phyloP scores from a whole-genome alignment of 1,139 yeast genomes.

The Debaryomyces subglobosus region DNA sequence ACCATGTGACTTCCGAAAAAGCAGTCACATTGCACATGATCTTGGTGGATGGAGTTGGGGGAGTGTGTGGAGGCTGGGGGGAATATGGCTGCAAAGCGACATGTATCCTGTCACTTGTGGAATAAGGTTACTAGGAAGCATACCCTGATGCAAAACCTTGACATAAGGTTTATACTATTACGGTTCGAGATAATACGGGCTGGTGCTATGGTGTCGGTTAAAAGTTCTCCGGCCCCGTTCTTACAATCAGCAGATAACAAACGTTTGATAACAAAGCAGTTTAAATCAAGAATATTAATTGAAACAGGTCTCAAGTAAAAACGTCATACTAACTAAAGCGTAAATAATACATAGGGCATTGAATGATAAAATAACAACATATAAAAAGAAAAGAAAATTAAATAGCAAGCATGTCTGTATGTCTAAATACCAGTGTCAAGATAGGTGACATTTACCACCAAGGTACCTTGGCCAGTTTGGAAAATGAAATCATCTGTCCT shows the following conservation, averaged over 20 bases:
- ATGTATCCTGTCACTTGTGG: neutral
- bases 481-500: constrained; percentile 34
- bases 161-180: neutral
- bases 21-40: constrained; percentile 3
- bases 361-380: neutral
- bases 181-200: neutral
- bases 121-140: neutral
- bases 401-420: neutral
- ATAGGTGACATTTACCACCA: constrained; percentile 36
- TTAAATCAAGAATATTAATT: neutral
- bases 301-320: neutral
- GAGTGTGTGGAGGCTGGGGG: neutral
- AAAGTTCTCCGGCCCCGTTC: neutral
- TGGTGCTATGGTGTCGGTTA: neutral
- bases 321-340: neutral
- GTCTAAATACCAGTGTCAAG: constrained; percentile 7
- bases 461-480: constrained; percentile 32
- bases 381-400: neutral
- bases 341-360: constrained; percentile 2
- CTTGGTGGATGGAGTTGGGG: neutral
- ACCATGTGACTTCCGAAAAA: neutral
- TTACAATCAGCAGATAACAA: too few relatives aligned
- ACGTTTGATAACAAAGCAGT: too few relatives aligned
- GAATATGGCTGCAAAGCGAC: neutral
- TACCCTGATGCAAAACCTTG: neutral